Evolutionary conservation across 495 filamentous ascomycete species (phyloP), one percentile per base, ranked within the genome.

Genomic region (Hapsidospora chrysogenum): DNA sequence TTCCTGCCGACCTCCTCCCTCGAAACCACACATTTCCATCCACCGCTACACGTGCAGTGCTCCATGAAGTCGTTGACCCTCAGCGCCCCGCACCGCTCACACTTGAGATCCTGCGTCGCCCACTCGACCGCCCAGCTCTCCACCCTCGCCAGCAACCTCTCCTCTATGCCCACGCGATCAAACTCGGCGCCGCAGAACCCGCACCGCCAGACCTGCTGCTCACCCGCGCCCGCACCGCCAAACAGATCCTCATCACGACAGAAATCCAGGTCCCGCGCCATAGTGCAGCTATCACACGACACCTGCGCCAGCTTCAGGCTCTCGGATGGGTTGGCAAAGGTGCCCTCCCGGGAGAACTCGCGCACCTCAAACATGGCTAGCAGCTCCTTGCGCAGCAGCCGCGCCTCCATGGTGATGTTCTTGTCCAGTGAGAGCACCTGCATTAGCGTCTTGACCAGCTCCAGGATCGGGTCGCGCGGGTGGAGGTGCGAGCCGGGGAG

Each of bases 21-120:
- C 48, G 77, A 65, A 36, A 86, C 57, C 17, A 71, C 85, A 40
- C 70, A 70, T 11, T 58, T 66, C 89, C 89, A 97, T 29, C 58
- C 64, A 5, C 92, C 87, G 33, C 79, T 78, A 60, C 89, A 97
- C 17, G 76, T 78, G 53, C 89, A 97, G 57, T 96, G 87, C 56
- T 96, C 89, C 76, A 85, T 79, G 50, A 96, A 92, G 46, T 93
- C 89, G 58, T 89, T 95, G 27, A 79, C 65, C 53, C 85, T 65
- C 22, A 82, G 43, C 31, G 61, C 57, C 5, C 59, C 57, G 50
- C 79, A 85, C 47, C 74, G 72, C 20, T 49, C 63, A 42, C 89
- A 97, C 51, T 84, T 85, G 30, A 96, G 57, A 53, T 97, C 89
- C 63, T 96, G 89, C 16, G 74, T 79, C 38, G 71, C 69, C 83